A percentile compares a stretch with the other conserved stretches of the same genome.
Conservation (phyloP, 2,329 filamentous ascomycete genomes). For the Lojkania enalia region DNA sequence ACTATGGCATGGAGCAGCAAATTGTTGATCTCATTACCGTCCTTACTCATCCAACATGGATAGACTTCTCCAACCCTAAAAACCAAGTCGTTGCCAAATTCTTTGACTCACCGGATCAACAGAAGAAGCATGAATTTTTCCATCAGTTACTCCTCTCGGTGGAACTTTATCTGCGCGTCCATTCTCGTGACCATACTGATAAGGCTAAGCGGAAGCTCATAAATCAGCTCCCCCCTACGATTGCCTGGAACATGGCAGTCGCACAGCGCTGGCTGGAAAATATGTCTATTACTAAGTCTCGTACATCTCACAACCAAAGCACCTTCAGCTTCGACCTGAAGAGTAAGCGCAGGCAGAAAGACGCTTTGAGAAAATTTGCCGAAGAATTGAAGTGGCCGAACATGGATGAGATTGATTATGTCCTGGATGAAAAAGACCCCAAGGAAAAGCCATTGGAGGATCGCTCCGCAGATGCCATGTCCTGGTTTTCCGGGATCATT, state of each 20-base stretch:
- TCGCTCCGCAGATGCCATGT: constrained; percentile 73
- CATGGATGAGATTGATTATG: constrained; percentile 64
- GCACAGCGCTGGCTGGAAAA: constrained; percentile 73
- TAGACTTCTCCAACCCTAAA: constrained; percentile 69
- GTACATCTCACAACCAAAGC: constrained; percentile 47
- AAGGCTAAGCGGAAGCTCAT: constrained; percentile 67
- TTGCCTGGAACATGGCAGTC: constrained; percentile 74
- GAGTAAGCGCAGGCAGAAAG: constrained; percentile 68
- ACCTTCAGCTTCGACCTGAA: constrained; percentile 65
- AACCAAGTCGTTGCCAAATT: constrained; percentile 76
- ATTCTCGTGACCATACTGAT: constrained; percentile 63
- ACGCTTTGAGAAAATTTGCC: constrained; percentile 69
- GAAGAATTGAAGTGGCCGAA: constrained; percentile 78
- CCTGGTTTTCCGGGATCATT: constrained; percentile 75
- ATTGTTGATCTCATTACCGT: constrained; percentile 73
- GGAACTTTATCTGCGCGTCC: constrained; percentile 72
- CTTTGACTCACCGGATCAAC: constrained; percentile 62
- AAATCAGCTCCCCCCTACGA: constrained; percentile 66
- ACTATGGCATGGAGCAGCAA: constrained; percentile 67
- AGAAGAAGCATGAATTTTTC: constrained; percentile 68
- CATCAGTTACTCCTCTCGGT: constrained; percentile 75
- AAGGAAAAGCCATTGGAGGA: constrained; percentile 53
- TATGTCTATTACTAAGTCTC: constrained; percentile 66
- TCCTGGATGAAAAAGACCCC: constrained; percentile 62
- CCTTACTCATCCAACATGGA: constrained; percentile 70